Conservation (phyloP, 306 rosid genomes). For the Cucumis cinereus region DNA sequence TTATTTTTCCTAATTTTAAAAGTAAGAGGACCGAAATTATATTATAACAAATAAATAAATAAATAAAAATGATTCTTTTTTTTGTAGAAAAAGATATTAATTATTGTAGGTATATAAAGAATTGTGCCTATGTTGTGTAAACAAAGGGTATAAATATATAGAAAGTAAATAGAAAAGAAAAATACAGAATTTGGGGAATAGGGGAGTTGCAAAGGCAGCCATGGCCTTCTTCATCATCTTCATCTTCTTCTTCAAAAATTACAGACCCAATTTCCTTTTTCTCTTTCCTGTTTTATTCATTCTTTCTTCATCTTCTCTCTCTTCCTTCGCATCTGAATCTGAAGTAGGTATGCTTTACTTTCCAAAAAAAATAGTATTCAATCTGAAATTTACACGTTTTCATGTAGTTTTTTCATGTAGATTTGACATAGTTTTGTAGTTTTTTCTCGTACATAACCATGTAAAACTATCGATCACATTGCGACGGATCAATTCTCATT, state of each 20-base stretch:
- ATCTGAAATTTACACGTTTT: not conserved
- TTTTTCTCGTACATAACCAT: no score
- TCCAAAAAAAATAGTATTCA: not conserved
- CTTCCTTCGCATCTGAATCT: constrained; percentile 25
- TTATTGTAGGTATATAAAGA: not conserved
- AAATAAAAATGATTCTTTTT: no score
- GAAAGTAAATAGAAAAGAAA: not conserved
- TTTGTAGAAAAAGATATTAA: no score
- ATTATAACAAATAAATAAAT: no score
- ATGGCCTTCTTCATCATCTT: not conserved
- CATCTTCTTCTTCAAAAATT: not conserved
- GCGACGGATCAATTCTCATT: no score
- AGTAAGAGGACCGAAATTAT: no score
- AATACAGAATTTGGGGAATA: not conserved
- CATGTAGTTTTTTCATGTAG: no score
- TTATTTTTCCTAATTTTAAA: no score
- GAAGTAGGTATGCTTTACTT: constrained; percentile 34
- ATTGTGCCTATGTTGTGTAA: not conserved
- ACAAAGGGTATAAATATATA: not conserved
- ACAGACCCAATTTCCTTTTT: constrained; percentile 7
- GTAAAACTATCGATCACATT: no score
- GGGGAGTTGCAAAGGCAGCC: not conserved
- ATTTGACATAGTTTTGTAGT: not conserved
- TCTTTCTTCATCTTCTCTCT: not conserved
- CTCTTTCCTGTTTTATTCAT: constrained; percentile 15